Evolutionary conservation across 169 alveolate species (phyloP), one percentile per base, ranked within the genome.

Genomic region (Eimeria mitis): DNA sequence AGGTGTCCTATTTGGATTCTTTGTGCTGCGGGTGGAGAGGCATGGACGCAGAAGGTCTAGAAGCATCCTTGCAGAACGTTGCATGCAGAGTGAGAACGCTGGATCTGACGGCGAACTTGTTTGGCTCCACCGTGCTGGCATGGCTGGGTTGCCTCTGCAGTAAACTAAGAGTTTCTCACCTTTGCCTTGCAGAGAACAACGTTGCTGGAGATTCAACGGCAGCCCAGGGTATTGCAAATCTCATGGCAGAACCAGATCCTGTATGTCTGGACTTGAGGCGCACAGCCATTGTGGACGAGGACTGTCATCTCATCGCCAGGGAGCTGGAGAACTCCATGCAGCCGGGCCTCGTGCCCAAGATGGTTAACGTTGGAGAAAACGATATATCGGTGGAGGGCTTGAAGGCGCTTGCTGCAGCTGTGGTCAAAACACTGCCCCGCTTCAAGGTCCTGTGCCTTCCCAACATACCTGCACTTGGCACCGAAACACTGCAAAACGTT

Each of bases 101-200:
- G 68, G 94, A 87, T 47, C 83, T 87, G 2, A 52, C 94, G 79
- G 94, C 94, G 83, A 87, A 87, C 94, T 13, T 37, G 83, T 65
- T 87, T 65, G 81, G 81, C 61, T 42, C 94, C 47, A 42, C 70
- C 59, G 83, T n/a, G 63, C 81, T 87, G 94, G 40, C 49, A 34
- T 25, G 54, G 21, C 37, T 87, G 61, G 94, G 52, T 37, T 47
- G 31, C 68, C 13, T 40, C 44, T 87, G 94, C 83, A 49, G 9
- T 52, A 61, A 31, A 44, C 83, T 87, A 75, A 40, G 63, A 42
- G 34, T 87, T 37, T 87, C 94, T 13, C 81, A 87, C 28, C 94
- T 87, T 14, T 87, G 44, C 83, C 65, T 87, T 21, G 79, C 81
- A 6, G 94, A 87, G 6, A 87, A 87, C 83, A n/a, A 87, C 65